A percentile compares a stretch with the other conserved stretches of the same genome.
Evolutionary conservation across 2,329 filamentous ascomycete genomes (phyloP).

Genomic region (Coniella vitis): DNA sequence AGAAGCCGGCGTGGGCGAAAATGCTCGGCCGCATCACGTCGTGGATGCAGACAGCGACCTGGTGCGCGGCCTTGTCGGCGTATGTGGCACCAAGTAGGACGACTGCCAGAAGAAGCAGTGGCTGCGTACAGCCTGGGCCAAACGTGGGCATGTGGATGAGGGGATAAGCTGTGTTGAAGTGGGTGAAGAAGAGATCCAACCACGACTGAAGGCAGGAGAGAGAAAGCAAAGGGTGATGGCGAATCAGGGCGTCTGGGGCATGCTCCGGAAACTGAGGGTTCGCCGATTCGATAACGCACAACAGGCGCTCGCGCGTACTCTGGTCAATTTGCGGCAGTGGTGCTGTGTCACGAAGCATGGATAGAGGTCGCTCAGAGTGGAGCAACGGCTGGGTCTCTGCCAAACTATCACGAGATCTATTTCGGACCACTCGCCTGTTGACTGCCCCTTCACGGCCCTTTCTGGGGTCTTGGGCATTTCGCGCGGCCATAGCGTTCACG

Average conservation of each 20-base stretch:
- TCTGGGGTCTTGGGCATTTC: neutral
- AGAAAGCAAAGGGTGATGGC: constrained; percentile 44
- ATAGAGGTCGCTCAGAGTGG: constrained; percentile 22
- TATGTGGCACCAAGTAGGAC: constrained; percentile 57
- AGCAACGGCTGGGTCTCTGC: neutral
- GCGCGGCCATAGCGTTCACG: neutral
- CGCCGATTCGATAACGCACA: constrained; percentile 45
- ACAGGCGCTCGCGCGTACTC: constrained; percentile 31
- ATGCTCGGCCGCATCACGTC: constrained; percentile 53
- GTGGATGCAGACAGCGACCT: constrained; percentile 55
- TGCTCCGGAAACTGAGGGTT: constrained; percentile 35
- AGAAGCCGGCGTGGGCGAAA: constrained; percentile 51
- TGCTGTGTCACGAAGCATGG: constrained; percentile 17
- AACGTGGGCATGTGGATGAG: constrained; percentile 54
- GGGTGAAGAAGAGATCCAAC: constrained; percentile 51
- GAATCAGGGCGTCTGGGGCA: constrained; percentile 25
- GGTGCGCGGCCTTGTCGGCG: constrained; percentile 49
- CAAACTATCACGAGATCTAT: neutral
- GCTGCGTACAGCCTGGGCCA: constrained; percentile 39
- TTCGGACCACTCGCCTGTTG: neutral
- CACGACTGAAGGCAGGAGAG: constrained; percentile 46
- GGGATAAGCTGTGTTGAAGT: constrained; percentile 55
- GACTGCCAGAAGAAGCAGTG: constrained; percentile 47
- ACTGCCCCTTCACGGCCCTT: neutral
- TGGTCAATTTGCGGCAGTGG: constrained; percentile 31